These are phyloP conservation scores for Linnemannia zychae DNA, from an alignment of 192 early-diverging fungal genomes.

Conservation along the genomic window DNA sequence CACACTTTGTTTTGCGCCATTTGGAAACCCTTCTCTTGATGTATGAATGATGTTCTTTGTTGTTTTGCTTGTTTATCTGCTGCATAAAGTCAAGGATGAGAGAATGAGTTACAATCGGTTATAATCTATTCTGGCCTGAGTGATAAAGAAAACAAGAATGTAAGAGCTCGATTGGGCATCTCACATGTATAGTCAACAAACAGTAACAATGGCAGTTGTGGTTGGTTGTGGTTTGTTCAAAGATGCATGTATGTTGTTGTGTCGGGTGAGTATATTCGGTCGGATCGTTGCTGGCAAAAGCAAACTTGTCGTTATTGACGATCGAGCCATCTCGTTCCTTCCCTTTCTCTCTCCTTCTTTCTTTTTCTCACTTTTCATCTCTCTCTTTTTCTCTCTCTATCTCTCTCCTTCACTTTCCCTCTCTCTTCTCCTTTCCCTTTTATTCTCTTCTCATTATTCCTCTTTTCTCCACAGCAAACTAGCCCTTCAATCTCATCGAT, in stretches of 20 bases:
- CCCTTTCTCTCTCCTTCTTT: neutral
- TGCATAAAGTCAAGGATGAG: neutral
- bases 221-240: neutral
- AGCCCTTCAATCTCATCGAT: neutral
- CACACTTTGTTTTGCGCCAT: neutral
- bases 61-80: neutral
- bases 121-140: conserved; percentile 1
- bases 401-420: neutral
- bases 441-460: neutral
- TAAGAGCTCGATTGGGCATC: neutral
- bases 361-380: neutral
- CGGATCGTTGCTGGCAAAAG: neutral
- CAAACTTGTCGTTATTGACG: too few species aligned
- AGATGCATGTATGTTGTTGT: neutral
- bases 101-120: neutral
- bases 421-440: neutral
- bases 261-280: neutral
- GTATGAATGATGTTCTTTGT: neutral
- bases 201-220: neutral
- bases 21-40: neutral
- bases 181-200: neutral
- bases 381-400: neutral
- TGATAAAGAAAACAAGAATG: conserved; percentile 1
- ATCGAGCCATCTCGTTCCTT: neutral
- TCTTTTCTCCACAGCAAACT: neutral